These are phyloP conservation scores for Arthrobotrys pseudoclavata DNA, from an alignment of 2,329 filamentous ascomycete genomes.

Conservation along the genomic window DNA sequence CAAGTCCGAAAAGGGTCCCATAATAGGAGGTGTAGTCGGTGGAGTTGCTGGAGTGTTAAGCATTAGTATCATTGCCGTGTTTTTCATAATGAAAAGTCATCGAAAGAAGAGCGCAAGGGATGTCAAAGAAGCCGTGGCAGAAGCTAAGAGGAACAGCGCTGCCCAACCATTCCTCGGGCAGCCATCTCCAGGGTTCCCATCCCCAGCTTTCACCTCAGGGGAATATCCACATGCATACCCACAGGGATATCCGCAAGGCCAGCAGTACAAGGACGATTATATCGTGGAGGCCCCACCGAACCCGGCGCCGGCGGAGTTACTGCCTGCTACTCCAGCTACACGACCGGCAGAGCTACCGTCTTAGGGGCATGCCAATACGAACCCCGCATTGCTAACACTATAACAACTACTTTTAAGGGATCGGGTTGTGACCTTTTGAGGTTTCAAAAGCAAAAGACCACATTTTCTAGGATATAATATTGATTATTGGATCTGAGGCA, in stretches of 20 bases:
- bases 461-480: background rate
- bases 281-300: slow-evolving; percentile 38
- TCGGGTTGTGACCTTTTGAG: background rate
- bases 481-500: background rate
- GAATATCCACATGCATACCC: slow-evolving; percentile 20
- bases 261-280: slow-evolving; percentile 32
- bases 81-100: slow-evolving; percentile 54
- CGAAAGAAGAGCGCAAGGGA: slow-evolving; percentile 51
- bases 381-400: background rate
- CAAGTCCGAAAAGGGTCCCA: slow-evolving; percentile 42
- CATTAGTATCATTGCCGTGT: slow-evolving; percentile 36
- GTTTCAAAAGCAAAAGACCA: background rate
- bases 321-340: background rate
- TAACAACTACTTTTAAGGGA: background rate
- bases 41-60: slow-evolving; percentile 50
- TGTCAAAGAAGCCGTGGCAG: slow-evolving; percentile 51
- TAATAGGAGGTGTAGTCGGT: slow-evolving; percentile 57
- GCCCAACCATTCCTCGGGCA: slow-evolving; percentile 50
- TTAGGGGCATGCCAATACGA: background rate
- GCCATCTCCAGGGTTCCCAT: slow-evolving; percentile 49
- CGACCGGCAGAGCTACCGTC: slow-evolving; percentile 33
- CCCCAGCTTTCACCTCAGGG: slow-evolving; percentile 31
- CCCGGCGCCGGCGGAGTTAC: slow-evolving; percentile 36
- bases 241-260: background rate
- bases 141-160: slow-evolving; percentile 46